phyloP scores from a whole-genome alignment of 139 green algal genomes.

The Tetratostichococcus sp. region DNA sequence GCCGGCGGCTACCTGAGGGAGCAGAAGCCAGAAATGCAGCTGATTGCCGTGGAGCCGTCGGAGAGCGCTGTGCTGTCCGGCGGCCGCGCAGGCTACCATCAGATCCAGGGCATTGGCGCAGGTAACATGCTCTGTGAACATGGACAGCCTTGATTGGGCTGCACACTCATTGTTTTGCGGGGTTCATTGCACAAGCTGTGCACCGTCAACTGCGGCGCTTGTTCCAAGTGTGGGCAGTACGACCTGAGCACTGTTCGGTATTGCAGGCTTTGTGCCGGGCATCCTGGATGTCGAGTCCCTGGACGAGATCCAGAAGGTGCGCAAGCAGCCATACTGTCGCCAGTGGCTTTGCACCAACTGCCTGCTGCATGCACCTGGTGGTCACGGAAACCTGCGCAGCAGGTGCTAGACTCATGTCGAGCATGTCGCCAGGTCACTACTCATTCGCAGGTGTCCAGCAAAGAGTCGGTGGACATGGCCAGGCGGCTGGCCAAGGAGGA shows the following conservation, averaged over 20 bases:
- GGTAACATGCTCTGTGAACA: background rate
- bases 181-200: too few relatives aligned
- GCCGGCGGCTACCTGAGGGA: slow-evolving; percentile 87
- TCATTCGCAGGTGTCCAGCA: slow-evolving; percentile 50
- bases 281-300: slow-evolving; percentile 72
- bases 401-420: background rate
- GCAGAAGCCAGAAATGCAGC: slow-evolving; percentile 82
- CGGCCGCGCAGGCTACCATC: slow-evolving; percentile 91
- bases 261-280: slow-evolving; percentile 82
- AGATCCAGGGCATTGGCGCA: slow-evolving; percentile 84
- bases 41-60: slow-evolving; percentile 92
- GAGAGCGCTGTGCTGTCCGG: slow-evolving; percentile 91
- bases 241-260: too few relatives aligned
- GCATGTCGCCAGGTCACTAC: too few relatives aligned
- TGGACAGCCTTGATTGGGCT: too few relatives aligned
- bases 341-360: too few relatives aligned
- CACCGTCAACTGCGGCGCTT: too few relatives aligned
- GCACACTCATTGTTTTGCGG: too few relatives aligned
- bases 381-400: too few relatives aligned
- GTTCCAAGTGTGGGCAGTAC: too few relatives aligned
- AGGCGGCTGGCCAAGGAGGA: slow-evolving; percentile 83
- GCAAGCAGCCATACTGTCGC: too few relatives aligned
- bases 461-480: slow-evolving; percentile 85
- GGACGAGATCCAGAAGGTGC: background rate
- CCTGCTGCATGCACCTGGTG: too few relatives aligned